Evolutionary conservation across 23 red algal genomes (phyloP), one percentile per base, ranked within the genome.

Genomic region (Agarophyton chilense): DNA sequence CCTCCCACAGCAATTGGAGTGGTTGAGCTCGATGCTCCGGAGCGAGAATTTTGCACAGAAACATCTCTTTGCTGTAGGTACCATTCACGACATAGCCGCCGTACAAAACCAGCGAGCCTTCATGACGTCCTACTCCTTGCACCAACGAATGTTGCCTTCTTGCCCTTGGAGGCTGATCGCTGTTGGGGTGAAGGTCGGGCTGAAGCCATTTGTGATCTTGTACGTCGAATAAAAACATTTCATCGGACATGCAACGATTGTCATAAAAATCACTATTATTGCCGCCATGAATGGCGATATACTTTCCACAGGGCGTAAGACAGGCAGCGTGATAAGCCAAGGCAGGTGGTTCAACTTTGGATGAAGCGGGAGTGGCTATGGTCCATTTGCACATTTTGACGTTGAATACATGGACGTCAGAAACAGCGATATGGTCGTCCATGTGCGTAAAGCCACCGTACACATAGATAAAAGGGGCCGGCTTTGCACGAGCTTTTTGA

Each of bases 281-380:
- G 53, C 85, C 85, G 12, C 85, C 85, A 70, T 89, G 85, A 22
- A 66, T 17, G 19, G 67, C 71, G 43, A 89, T 62, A 42, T 78
- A 89, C 38, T 71, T 66, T 52, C 53, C 63, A 26, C 25, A 77
- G 18, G 67, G 47, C 5, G 73, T 89, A 33, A 78, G 51, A 89
- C 25, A 29, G 13, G 70, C 85, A 54, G 85, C 85, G 78, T 89
- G 85, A 78, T 66, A 79, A 1, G 85, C 85, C 5, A n/a, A 49
- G 53, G 18, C 26, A 6, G 72, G 85, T 10, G 85, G 68, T 25
- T 63, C 21, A 64, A 78, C 54, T 29, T 32, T 66, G 10, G 60
- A 26, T 21, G 46, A 24, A 0, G 40, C 53, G n/a, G 77, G 77
- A 9, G 8, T 26, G 16, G 31, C 50, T 52, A 79, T 52, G 29